Percentiles rank a stretch among this genome's conserved stretches.
phyloP scores from a whole-genome alignment of 345 rosid species.

The Eucalyptus camaldulensis region DNA sequence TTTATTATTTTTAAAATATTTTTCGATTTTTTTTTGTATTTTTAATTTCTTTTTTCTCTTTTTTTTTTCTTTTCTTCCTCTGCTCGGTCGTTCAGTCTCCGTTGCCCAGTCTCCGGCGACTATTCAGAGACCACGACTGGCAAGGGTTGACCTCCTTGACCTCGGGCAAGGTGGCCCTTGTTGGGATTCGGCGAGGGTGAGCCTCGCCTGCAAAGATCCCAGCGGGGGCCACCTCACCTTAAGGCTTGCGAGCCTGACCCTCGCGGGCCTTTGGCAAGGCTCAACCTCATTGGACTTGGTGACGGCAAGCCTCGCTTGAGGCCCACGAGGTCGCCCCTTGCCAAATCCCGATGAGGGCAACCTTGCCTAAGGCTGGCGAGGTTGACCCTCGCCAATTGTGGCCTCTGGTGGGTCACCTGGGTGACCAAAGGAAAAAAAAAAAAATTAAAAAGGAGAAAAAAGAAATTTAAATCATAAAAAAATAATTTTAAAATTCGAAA shows the following conservation, averaged over 20 bases:
- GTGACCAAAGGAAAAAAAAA: too few species aligned
- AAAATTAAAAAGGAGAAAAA: too few species aligned
- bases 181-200: accelerated
- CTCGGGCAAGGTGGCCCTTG: accelerated
- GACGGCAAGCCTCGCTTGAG: accelerated
- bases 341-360: accelerated
- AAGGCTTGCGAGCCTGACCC: too few species aligned
- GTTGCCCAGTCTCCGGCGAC: accelerated
- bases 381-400: accelerated
- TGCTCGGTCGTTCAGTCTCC: accelerated
- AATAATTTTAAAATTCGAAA: too few species aligned
- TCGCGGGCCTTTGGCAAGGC: too few species aligned
- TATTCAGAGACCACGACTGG: accelerated
- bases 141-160: accelerated
- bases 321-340: accelerated
- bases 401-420: too few species aligned
- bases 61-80: too few species aligned
- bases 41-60: accelerated
- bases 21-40: too few species aligned
- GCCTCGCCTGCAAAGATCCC: accelerated
- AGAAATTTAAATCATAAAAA: too few species aligned
- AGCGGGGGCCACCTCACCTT: accelerated
- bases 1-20: too few species aligned
- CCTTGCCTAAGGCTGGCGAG: accelerated
- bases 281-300: accelerated